Conservation (phyloP, 768 basidiomycete species). For the Amanita molliuscula region DNA sequence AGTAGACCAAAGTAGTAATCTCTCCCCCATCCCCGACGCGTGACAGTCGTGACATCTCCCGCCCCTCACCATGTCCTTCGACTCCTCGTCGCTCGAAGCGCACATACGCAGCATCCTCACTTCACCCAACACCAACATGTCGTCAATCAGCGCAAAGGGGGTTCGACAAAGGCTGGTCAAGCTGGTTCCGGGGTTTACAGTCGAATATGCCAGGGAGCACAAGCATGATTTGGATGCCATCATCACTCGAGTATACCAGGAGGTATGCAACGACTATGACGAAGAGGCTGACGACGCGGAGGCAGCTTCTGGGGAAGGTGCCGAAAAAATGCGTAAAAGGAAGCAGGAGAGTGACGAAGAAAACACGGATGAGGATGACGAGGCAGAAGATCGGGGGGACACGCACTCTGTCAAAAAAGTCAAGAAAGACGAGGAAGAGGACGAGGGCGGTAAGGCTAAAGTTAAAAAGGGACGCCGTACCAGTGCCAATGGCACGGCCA, state of each 20-base stretch:
- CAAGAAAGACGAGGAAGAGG: slow-evolving; percentile 11
- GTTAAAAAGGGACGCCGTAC: neutral
- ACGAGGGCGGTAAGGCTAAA: neutral
- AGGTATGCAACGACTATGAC: slow-evolving; percentile 30
- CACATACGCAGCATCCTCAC: slow-evolving; percentile 61
- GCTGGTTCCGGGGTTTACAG: slow-evolving; percentile 39
- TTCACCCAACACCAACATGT: slow-evolving; percentile 67
- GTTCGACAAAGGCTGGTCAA: slow-evolving; percentile 68
- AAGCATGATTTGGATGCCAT: slow-evolving; percentile 59
- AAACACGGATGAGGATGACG: slow-evolving; percentile 18
- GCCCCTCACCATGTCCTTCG: slow-evolving; percentile 33
- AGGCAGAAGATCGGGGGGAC: slow-evolving; percentile 21
- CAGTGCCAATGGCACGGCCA: neutral
- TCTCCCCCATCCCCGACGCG: neutral
- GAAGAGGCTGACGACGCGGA: neutral
- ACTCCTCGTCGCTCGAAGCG: slow-evolving; percentile 45
- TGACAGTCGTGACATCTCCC: slow-evolving; percentile 1
- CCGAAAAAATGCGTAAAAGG: slow-evolving; percentile 25
- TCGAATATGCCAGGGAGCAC: slow-evolving; percentile 53
- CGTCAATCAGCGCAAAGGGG: slow-evolving; percentile 79
- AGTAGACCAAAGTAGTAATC: neutral
- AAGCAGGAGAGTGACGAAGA: slow-evolving; percentile 26
- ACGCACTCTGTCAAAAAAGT: slow-evolving; percentile 34
- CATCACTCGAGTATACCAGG: slow-evolving; percentile 57
- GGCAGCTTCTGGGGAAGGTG: slow-evolving; percentile 12